These are phyloP conservation scores for Oenanthe javanica DNA, from an alignment of 140 eudicot species.

Conservation along the genomic window DNA sequence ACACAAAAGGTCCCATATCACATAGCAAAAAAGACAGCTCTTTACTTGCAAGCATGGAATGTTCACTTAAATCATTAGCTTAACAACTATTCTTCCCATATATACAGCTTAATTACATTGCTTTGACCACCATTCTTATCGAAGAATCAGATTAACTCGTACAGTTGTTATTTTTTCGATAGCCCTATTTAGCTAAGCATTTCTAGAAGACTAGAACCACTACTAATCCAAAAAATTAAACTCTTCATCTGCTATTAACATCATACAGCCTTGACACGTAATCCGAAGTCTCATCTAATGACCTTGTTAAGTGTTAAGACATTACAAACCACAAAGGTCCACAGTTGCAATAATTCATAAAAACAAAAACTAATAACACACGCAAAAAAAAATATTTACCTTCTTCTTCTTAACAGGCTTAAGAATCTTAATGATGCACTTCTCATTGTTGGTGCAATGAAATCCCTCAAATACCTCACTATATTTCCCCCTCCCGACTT, in stretches of 20 bases:
- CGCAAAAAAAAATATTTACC: constrained; percentile 19
- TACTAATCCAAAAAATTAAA: not conserved
- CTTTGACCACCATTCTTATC: not conserved
- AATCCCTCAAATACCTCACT: constrained; percentile 72
- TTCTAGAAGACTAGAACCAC: not conserved
- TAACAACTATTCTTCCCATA: not conserved
- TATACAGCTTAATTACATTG: not conserved
- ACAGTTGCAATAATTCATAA: not conserved
- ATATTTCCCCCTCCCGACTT: constrained; percentile 69
- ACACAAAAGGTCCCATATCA: not conserved
- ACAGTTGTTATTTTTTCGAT: too few relatives aligned
- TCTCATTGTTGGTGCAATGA: constrained; percentile 45
- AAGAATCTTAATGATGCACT: constrained; percentile 61
- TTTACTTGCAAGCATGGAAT: not conserved
- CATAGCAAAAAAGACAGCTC: not conserved
- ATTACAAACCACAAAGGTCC: not conserved
- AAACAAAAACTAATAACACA: not conserved
- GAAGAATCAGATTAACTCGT: not conserved
- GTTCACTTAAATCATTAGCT: not conserved
- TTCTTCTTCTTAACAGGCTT: constrained; percentile 76
- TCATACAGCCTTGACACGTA: not conserved
- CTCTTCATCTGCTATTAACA: not conserved
- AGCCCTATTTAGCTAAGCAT: not conserved
- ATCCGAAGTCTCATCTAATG: not conserved
- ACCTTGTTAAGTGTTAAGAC: not conserved